Conservation (phyloP, 208 protist genomes). For the Trypanosoma melophagium region DNA sequence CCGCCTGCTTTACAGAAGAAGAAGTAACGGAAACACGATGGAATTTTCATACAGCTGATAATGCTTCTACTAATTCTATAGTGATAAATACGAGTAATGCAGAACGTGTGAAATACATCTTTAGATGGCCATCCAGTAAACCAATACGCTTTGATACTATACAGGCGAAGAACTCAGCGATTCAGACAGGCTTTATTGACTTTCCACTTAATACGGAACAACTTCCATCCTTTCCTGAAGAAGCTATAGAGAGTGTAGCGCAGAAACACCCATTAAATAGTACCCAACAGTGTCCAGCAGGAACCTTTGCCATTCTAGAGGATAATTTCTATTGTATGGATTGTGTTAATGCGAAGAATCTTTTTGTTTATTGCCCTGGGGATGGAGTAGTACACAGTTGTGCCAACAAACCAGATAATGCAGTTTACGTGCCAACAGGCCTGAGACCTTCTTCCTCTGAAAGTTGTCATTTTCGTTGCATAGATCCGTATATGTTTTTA, state of each 20-base stretch:
- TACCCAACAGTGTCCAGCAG: not conserved
- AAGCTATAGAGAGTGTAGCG: not conserved
- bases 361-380: constrained; percentile 1
- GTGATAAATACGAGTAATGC: not conserved
- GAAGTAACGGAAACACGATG: not conserved
- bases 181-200: constrained; percentile 1
- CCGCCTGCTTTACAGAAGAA: not conserved
- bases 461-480: not conserved
- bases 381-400: not conserved
- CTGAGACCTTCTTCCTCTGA: not conserved
- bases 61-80: not conserved
- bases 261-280: not conserved
- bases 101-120: not conserved
- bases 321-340: constrained; percentile 6
- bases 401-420: not conserved
- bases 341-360: not conserved
- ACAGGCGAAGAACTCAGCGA: not conserved
- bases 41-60: not conserved
- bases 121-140: not conserved
- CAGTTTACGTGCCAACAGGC: not conserved
- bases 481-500: constrained; percentile 2
- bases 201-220: not conserved
- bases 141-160: not conserved
- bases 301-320: not conserved
- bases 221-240: not conserved